Evolutionary conservation across 1,284 basidiomycete genomes (phyloP).

Genomic region (Trichosporon faecale): DNA sequence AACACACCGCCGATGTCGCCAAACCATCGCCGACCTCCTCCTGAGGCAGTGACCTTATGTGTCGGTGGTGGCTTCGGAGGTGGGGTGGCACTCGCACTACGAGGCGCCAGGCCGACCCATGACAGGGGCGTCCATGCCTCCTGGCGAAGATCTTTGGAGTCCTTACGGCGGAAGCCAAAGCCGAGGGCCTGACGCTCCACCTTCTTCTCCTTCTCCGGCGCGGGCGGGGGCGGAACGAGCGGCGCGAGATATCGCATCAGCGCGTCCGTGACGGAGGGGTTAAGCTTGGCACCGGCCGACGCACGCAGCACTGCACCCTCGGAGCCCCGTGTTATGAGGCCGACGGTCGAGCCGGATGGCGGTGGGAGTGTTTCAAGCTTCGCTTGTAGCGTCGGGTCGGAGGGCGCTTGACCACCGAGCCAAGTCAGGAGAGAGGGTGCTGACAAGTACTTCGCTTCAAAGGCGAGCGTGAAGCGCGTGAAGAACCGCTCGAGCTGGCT

Average conservation of each 20-base stretch:
- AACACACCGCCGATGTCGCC: not conserved
- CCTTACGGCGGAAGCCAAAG: slow-evolving; percentile 24
- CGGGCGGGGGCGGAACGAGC: slow-evolving; percentile 21
- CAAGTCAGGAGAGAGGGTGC: slow-evolving; percentile 25
- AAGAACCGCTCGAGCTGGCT: slow-evolving; percentile 41
- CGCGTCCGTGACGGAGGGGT: slow-evolving; percentile 12
- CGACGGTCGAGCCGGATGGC: not conserved
- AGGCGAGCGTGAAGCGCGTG: slow-evolving; percentile 42
- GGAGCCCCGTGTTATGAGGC: not conserved
- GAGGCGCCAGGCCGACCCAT: slow-evolving; percentile 18
- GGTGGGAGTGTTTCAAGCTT: not conserved
- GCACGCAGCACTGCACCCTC: not conserved
- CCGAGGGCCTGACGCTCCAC: slow-evolving; percentile 25
- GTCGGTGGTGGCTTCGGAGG: not conserved
- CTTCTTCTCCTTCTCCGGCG: not conserved
- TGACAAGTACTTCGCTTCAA: slow-evolving; percentile 32
- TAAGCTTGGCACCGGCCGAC: slow-evolving; percentile 5
- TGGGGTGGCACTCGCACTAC: not conserved
- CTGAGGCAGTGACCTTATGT: not conserved
- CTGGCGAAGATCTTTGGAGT: slow-evolving; percentile 32
- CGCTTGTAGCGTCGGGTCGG: not conserved
- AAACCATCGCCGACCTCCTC: not conserved
- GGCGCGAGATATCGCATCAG: slow-evolving; percentile 30
- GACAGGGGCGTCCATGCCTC: slow-evolving; percentile 8
- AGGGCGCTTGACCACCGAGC: slow-evolving; percentile 29